Evolutionary conservation across 306 rosid genomes (phyloP), one percentile per base, ranked within the genome.

Genomic region (Calophaca sinica): DNA sequence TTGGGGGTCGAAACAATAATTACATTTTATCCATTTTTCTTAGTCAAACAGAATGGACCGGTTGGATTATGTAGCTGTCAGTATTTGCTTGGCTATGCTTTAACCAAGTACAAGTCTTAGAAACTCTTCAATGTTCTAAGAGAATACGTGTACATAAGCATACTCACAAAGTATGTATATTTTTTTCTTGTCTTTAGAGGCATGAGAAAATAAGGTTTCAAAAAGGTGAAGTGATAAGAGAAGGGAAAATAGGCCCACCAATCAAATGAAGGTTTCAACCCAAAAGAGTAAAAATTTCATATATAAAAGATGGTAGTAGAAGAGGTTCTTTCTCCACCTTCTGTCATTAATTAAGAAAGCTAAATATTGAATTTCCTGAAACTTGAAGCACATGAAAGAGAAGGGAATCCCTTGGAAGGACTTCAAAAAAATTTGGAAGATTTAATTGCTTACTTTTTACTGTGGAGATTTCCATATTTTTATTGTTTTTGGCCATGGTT

Each of bases 401-500:
- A 55, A 66, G 75, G 5, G 29, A 79, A 76, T 75, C 90, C 90
- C 88, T 91, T 5, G 88, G 90, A 38, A 87, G 88, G 1, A 20
- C 26, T 20, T 20, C 0, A 20, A 20, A 20, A 20, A 20, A 20
- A 20, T 2, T 35, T 36, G 5, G 41, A 4, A 4, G 41, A 6
- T 6, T 36, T 6, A 36, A 36, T 36, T 36, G 4, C 1, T 36
- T 36, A 4, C 4, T 36, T 36, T 36, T 36, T 6, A 36, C 26
- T 20, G 26, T 20, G 26, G 26, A 20, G 26, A 20, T 20, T 20
- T 2, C 0, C 5, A 36, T 36, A 36, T 36, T 4, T 36, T 36
- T 36, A 35, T 35, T 35, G 4, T 2, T 4, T 35, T 4, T 35
- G 3, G 3, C 3, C 38, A 35, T 35, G 2, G 5, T 3, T 35